A percentile compares a stretch with the other conserved stretches of the same genome.
Evolutionary conservation across 129 eudicot genomes (phyloP).

Genomic region (Chrysanthemum lavandulifolium): DNA sequence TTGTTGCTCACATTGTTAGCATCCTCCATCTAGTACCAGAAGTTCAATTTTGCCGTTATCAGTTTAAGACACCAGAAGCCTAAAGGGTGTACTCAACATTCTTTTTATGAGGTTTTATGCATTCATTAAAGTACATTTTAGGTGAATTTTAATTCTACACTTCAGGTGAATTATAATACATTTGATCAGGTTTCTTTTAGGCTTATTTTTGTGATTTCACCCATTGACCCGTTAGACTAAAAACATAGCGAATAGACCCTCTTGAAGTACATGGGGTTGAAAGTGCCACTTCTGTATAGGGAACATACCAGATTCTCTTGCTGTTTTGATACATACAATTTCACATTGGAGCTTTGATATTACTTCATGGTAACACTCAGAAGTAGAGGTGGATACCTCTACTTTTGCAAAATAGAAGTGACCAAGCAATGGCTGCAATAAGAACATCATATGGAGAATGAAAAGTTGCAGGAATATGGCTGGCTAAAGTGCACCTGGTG

Average conservation of each 20-base stretch:
- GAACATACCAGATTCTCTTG: constrained; percentile 71
- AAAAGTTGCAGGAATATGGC: too few relatives aligned
- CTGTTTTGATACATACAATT: constrained; percentile 78
- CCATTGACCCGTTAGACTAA: not conserved
- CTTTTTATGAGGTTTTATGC: not conserved
- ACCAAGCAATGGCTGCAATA: too few relatives aligned
- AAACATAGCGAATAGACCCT: not conserved
- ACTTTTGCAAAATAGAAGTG: too few relatives aligned
- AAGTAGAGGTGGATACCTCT: constrained; percentile 11
- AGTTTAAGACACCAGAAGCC: too few relatives aligned
- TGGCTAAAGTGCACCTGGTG: too few relatives aligned
- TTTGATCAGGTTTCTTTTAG: not conserved
- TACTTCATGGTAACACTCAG: constrained; percentile 60
- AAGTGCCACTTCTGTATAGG: not conserved
- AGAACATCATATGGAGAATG: too few relatives aligned
- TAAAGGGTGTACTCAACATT: too few relatives aligned
- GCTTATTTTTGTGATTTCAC: not conserved
- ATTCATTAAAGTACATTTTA: not conserved
- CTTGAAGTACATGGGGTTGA: not conserved
- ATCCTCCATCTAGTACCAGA: too few relatives aligned
- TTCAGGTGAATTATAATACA: not conserved
- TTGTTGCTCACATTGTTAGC: too few relatives aligned
- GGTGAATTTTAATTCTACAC: not conserved
- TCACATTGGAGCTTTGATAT: constrained; percentile 67
- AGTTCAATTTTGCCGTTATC: too few relatives aligned